These are phyloP conservation scores for Fusarium continuum DNA, from an alignment of 2,329 filamentous ascomycete species.

Conservation along the genomic window DNA sequence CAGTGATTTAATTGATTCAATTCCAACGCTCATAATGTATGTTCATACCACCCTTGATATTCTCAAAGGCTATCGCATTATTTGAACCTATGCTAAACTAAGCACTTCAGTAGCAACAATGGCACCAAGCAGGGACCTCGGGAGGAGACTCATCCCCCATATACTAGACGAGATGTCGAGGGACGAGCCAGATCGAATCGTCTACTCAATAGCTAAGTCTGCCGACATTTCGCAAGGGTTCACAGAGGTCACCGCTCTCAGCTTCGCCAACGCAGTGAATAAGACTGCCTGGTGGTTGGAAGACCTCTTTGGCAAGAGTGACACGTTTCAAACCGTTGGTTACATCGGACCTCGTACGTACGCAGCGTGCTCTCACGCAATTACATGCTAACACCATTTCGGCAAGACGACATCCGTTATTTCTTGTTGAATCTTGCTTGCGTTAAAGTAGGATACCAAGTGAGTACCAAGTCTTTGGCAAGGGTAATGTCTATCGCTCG, in stretches of 20 bases:
- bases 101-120: too few species aligned
- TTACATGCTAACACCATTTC: neutral
- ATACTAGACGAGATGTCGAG: neutral
- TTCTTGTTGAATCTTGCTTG: constrained; percentile 45
- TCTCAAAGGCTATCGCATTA: too few species aligned
- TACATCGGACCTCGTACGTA: constrained; percentile 49
- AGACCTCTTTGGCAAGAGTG: neutral
- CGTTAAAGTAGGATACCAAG: constrained; percentile 48
- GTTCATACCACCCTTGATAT: too few species aligned
- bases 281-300: constrained; percentile 47
- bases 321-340: constrained; percentile 38
- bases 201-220: constrained; percentile 39
- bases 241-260: constrained; percentile 36
- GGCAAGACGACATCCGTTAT: constrained; percentile 45
- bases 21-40: too few species aligned
- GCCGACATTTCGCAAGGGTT: constrained; percentile 27
- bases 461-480: too few species aligned
- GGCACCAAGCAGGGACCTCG: too few species aligned
- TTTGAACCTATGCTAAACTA: too few species aligned
- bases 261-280: constrained; percentile 42
- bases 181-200: constrained; percentile 31
- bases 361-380: too few species aligned
- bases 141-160: constrained; percentile 1
- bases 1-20: too few species aligned
- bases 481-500: accelerated